These are phyloP conservation scores for Entomophthora muscae DNA, from an alignment of 371 early-diverging fungal genomes.

Conservation along the genomic window DNA sequence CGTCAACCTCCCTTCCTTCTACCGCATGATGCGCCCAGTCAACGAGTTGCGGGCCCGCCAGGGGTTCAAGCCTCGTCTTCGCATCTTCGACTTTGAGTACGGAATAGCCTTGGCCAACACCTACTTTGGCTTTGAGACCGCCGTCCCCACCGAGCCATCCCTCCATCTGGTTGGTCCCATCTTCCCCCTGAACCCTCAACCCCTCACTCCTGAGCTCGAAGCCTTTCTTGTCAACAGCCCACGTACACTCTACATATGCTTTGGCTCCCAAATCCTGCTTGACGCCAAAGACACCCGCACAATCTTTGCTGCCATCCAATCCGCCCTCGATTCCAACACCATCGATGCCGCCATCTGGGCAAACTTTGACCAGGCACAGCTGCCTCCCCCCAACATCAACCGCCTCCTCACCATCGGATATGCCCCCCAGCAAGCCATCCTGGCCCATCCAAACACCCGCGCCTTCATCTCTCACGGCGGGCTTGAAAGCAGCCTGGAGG, in stretches of 20 bases:
- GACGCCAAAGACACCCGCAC: neutral
- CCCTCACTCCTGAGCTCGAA: neutral
- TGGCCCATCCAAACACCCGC: constrained; percentile 2
- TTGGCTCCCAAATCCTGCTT: constrained; percentile 2
- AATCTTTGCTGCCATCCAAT: neutral
- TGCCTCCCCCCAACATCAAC: too few species aligned
- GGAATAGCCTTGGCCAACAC: neutral
- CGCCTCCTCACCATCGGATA: too few species aligned
- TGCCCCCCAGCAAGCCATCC: constrained; percentile 6
- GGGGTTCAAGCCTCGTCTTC: neutral
- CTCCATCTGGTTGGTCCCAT: constrained; percentile 4
- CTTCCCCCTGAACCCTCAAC: neutral
- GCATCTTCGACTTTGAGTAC: neutral
- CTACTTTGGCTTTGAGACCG: neutral
- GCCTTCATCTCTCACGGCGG: constrained; percentile 9
- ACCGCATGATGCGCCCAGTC: neutral
- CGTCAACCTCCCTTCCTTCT: neutral
- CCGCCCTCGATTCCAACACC: neutral
- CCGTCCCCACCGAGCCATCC: neutral
- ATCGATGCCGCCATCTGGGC: too few species aligned
- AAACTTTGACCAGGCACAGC: too few species aligned
- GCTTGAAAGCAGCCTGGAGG: neutral
- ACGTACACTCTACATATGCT: neutral
- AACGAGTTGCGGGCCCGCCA: neutral
- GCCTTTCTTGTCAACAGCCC: neutral